These are phyloP conservation scores for Zangia roseola DNA, from an alignment of 768 basidiomycete species.

Conservation along the genomic window DNA sequence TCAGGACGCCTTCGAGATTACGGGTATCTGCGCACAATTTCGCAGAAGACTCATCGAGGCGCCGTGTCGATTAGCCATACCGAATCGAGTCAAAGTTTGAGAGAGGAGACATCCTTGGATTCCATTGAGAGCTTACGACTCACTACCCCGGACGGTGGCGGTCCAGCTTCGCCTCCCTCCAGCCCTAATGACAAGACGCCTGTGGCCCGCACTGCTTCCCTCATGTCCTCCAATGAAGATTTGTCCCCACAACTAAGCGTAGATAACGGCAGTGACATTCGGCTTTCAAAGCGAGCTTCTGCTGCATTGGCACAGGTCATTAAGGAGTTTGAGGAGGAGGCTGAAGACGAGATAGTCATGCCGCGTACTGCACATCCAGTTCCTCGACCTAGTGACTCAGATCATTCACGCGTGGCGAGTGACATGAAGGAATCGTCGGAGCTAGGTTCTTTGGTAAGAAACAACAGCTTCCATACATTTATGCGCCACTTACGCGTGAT, in stretches of 20 bases:
- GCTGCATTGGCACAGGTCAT: conserved; percentile 75
- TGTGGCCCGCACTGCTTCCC: conserved; percentile 42
- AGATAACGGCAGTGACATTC: conserved; percentile 15
- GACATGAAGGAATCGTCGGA: conserved; percentile 21
- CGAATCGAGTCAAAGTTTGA: conserved; percentile 41
- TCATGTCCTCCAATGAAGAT: conserved; percentile 37
- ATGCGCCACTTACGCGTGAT: conserved; percentile 19
- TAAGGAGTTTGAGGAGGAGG: conserved; percentile 71
- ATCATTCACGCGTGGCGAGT: conserved; percentile 20
- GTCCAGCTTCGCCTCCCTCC: conserved; percentile 39
- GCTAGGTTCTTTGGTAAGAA: conserved; percentile 25
- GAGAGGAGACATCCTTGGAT: conserved; percentile 43
- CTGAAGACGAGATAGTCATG: conserved; percentile 76
- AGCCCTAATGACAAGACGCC: conserved; percentile 43
- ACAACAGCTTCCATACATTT: conserved; percentile 5
- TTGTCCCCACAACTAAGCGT: conserved; percentile 15
- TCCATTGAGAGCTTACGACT: conserved; percentile 51
- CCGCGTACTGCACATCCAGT: conserved; percentile 56
- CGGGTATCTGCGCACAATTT: conserved; percentile 60
- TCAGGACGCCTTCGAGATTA: conserved; percentile 80
- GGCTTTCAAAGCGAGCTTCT: conserved; percentile 57
- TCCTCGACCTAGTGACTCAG: conserved; percentile 35
- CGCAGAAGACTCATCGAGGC: conserved; percentile 40
- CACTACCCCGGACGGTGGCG: conserved; percentile 53
- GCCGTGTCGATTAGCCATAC: conserved; percentile 47